Conservation (phyloP, 164 flowering plant species). For the Vitis cinerea region DNA sequence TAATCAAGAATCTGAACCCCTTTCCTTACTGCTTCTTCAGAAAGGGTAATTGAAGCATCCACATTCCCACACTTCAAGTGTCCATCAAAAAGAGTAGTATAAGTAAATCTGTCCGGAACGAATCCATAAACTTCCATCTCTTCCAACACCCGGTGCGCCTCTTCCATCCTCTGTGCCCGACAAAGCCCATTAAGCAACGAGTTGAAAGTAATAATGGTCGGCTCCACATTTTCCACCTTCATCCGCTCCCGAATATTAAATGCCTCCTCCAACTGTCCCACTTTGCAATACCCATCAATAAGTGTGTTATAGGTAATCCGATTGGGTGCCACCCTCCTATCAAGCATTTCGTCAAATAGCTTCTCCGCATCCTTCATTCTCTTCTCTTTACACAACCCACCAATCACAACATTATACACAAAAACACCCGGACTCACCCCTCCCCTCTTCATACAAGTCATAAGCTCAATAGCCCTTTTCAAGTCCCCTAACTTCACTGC, state of each 20-base stretch:
- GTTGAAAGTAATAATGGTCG: conserved; percentile 56
- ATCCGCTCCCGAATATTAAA: conserved; percentile 44
- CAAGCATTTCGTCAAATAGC: conserved; percentile 66
- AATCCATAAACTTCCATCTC: conserved; percentile 59
- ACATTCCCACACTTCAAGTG: conserved; percentile 32
- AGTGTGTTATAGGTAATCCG: conserved; percentile 56
- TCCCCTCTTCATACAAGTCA: conserved; percentile 39
- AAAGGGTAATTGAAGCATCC: conserved; percentile 41
- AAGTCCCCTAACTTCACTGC: conserved; percentile 62
- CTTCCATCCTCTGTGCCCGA: conserved; percentile 40
- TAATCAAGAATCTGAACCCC: conserved; percentile 43
- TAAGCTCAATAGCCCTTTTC: conserved; percentile 38
- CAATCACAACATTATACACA: conserved; percentile 63
- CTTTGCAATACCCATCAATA: conserved; percentile 70
- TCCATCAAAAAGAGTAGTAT: conserved; percentile 56
- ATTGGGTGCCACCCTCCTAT: conserved; percentile 27
- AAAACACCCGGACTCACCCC: conserved; percentile 38
- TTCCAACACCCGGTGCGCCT: conserved; percentile 36
- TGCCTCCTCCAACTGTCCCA: conserved; percentile 51
- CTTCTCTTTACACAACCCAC: conserved; percentile 58
- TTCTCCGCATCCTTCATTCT: conserved; percentile 45
- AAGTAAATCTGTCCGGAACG: conserved; percentile 59
- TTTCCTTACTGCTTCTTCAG: conserved; percentile 31
- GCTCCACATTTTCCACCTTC: conserved; percentile 36
- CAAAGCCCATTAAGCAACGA: conserved; percentile 60